Evolutionary conservation across 148 eudicot genomes (phyloP), one percentile per base, ranked within the genome.

Genomic region (Mesembryanthemum crystallinum): DNA sequence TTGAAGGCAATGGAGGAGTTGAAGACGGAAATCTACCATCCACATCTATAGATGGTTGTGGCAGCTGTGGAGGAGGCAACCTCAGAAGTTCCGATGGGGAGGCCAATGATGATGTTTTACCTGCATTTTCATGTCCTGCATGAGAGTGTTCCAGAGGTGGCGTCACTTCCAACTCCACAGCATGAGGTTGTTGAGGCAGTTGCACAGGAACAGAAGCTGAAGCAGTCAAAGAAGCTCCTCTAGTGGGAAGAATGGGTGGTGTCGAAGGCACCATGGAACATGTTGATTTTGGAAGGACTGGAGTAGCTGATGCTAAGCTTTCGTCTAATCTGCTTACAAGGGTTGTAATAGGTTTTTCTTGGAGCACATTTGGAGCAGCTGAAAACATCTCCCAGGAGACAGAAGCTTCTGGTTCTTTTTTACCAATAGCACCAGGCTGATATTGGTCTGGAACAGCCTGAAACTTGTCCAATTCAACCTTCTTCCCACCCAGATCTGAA

Each of bases 401-500:
- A 21, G 62, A 54, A 29, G 69, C 57, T 54, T 70, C 78, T 37
- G 43, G 15, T 33, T 42, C 24, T 37, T 43, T 33, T 68, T 73
- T 28, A 29, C 51, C 42, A 28, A 21, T 23, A 61, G 55, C 54
- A n/a, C n/a, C n/a, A n/a, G n/a, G n/a, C n/a, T n/a, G n/a, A n/a
- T n/a, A n/a, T n/a, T n/a, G n/a, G n/a, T n/a, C n/a, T 25, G 32
- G 42, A 23, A 2, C 18, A 75, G 35, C 61, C 43, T 57, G 33
- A 57, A 52, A 55, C 14, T 75, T 76, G 11, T 60, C 42, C 18
- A 66, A 60, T 7, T 83, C 80, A 55, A 35, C 83, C 65, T 80
- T 76, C 77, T 82, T 61, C 52, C 73, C 61, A 47, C 35, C 47
- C 76, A 73, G 64, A 57, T 76, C 66, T 30, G 52, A 78, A 69